These are phyloP conservation scores for Acanthamoeba triangularis DNA, from an alignment of 208 protist genomes.

Conservation along the genomic window DNA sequence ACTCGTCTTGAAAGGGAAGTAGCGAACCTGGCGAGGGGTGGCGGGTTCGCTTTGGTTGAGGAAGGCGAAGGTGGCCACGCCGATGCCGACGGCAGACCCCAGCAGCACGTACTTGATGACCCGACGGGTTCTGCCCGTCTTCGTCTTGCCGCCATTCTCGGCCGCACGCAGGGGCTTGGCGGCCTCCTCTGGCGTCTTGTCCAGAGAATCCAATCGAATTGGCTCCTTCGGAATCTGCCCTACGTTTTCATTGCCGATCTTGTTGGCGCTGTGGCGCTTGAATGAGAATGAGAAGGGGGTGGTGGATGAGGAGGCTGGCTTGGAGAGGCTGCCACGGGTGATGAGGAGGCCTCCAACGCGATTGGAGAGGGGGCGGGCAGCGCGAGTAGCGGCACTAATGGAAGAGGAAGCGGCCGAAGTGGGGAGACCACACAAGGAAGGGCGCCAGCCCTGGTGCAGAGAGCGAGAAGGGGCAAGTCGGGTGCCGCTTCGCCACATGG, in stretches of 20 bases:
- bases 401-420: not conserved
- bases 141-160: not conserved
- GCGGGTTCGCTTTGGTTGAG: constrained; percentile 49
- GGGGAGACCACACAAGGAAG: not conserved
- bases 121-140: not conserved
- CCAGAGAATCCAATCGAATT: not conserved
- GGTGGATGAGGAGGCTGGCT: not conserved
- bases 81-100: not conserved
- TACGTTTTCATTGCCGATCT: not conserved
- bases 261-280: not conserved
- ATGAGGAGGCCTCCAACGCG: not conserved
- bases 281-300: not conserved
- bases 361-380: not conserved
- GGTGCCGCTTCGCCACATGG: too few species aligned
- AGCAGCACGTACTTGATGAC: not conserved
- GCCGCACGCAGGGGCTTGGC: not conserved
- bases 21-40: not conserved
- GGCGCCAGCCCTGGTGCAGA: too few species aligned
- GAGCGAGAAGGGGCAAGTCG: too few species aligned
- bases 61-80: constrained; percentile 30
- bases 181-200: not conserved
- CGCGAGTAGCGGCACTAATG: too few species aligned
- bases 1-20: not conserved
- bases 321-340: not conserved
- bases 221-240: not conserved